Evolutionary conservation across 2,329 filamentous ascomycete species (phyloP).

Genomic region (Apiospora arundinis): DNA sequence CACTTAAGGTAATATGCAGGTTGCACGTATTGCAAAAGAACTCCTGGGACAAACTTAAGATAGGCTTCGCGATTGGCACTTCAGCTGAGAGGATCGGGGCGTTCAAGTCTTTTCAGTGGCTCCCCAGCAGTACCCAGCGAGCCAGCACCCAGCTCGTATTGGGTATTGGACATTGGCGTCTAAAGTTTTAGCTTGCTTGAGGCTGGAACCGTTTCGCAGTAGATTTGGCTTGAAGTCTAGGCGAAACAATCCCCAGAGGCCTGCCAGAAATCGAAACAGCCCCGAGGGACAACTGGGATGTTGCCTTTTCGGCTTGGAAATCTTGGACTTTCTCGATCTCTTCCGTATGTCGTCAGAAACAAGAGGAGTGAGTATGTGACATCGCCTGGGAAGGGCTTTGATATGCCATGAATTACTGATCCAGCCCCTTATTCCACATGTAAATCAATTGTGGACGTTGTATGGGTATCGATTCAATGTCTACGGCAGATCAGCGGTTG

Average conservation of each 20-base stretch:
- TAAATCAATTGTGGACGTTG: not conserved
- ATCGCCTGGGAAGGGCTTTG: not conserved
- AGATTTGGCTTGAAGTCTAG: constrained; percentile 1
- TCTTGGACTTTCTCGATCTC: not conserved
- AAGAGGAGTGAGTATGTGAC: not conserved
- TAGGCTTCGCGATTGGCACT: constrained; percentile 6
- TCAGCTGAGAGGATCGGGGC: not conserved
- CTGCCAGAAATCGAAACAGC: constrained; percentile 9
- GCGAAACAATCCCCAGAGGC: constrained; percentile 14
- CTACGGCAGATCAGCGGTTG: not conserved
- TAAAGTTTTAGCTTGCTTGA: constrained; percentile 6
- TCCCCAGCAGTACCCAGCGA: not conserved
- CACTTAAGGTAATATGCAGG: not conserved
- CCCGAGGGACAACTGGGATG: not conserved
- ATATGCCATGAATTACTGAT: not conserved
- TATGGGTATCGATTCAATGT: not conserved
- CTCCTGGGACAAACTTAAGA: not conserved
- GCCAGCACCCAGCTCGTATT: not conserved
- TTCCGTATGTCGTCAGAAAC: not conserved
- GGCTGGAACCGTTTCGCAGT: constrained; percentile 14
- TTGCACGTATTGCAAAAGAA: not conserved
- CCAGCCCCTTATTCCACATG: not conserved
- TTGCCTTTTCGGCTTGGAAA: not conserved
- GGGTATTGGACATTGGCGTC: not conserved
- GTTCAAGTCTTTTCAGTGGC: constrained; percentile 12